A percentile compares a stretch with the other conserved stretches of the same genome.
Conservation (phyloP, 805 yeast species). For the Candida incommunis region DNA sequence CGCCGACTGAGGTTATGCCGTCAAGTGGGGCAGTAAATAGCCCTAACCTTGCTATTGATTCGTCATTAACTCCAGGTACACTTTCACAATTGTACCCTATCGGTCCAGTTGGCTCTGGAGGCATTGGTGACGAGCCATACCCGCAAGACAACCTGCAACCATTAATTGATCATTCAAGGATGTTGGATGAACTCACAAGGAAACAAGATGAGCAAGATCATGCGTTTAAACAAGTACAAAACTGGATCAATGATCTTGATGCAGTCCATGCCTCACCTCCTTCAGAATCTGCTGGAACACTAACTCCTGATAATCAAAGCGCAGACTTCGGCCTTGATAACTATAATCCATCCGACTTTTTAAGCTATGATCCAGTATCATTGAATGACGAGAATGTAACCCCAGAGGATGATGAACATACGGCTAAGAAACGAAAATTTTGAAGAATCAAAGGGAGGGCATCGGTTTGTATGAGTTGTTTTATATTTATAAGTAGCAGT, state of each 20-base stretch:
- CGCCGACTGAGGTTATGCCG: neutral
- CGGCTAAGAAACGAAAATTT: neutral
- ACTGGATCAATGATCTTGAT: slow-evolving; percentile 15
- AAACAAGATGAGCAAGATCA: slow-evolving; percentile 16
- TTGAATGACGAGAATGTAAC: neutral
- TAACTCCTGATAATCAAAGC: neutral
- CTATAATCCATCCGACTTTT: slow-evolving; percentile 1
- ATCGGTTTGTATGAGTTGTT: neutral
- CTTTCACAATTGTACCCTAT: neutral
- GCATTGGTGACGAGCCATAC: neutral
- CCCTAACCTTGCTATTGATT: neutral
- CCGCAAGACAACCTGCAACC: slow-evolving; percentile 3
- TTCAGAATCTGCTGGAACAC: neutral
- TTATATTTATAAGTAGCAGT: neutral
- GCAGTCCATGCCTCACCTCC: neutral
- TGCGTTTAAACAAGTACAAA: slow-evolving; percentile 18
- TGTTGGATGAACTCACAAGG: slow-evolving; percentile 12
- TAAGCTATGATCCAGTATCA: neutral
- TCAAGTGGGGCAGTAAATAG: neutral
- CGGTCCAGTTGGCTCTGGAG: too few relatives aligned
- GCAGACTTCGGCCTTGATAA: neutral
- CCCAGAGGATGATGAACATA: neutral
- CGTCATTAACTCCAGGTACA: neutral
- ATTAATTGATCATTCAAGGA: slow-evolving; percentile 4
- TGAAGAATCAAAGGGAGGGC: neutral